Percentiles rank a stretch among this genome's conserved stretches.
These are phyloP conservation scores for Eimeria mitis DNA, from an alignment of 169 alveolate species.

Conservation along the genomic window DNA sequence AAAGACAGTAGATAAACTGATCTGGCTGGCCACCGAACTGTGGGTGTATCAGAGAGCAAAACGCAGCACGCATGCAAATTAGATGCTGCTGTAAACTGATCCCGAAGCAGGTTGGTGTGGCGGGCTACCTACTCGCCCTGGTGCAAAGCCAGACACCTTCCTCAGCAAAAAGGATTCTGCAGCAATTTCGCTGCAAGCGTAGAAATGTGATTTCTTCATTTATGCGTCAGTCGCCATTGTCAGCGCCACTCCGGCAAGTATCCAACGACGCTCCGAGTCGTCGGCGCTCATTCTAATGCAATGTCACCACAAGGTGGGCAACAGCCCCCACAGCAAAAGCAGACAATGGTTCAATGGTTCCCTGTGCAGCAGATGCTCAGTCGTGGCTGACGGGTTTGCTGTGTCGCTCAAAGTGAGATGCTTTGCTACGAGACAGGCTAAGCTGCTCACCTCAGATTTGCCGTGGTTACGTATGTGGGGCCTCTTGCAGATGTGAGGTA, in stretches of 20 bases:
- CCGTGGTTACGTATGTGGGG: constrained; percentile 90
- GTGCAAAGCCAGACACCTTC: neutral
- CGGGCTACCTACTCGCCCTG: neutral
- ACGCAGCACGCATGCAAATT: neutral
- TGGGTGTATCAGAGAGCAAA: neutral
- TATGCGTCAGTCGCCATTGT: constrained; percentile 87
- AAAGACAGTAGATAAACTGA: neutral
- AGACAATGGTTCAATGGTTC: constrained; percentile 21
- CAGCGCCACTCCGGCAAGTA: constrained; percentile 97
- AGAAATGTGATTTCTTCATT: neutral
- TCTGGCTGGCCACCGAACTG: neutral
- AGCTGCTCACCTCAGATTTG: constrained; percentile 77
- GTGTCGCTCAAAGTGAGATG: neutral
- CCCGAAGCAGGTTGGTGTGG: neutral
- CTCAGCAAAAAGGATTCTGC: neutral
- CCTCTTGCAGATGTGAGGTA: constrained; percentile 96
- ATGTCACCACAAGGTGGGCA: constrained; percentile 84
- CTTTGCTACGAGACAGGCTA: neutral
- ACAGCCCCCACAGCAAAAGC: constrained; percentile 63
- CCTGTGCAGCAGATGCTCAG: neutral
- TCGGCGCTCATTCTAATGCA: constrained; percentile 88
- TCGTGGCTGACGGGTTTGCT: neutral
- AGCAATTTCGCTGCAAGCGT: neutral
- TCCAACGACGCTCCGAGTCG: constrained; percentile 91
- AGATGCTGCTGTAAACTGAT: neutral